Conservation (phyloP, 2,329 filamentous ascomycete genomes). For the Aspergillus tamarii region DNA sequence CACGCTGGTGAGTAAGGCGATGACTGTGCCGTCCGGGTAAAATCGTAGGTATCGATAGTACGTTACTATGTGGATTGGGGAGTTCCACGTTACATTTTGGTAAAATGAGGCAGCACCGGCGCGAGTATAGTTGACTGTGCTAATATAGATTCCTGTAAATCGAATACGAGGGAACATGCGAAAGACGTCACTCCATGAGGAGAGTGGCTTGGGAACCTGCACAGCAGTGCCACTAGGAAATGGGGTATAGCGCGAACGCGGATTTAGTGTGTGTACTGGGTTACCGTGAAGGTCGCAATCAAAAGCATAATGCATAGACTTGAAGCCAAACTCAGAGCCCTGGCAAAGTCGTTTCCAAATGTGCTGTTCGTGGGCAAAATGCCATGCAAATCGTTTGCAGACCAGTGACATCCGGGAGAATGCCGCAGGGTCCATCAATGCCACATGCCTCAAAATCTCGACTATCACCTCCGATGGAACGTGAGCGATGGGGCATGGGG, state of each 20-base stretch:
- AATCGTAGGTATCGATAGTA: constrained; percentile 98
- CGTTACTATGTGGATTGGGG: constrained; percentile 90
- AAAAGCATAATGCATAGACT: constrained; percentile 80
- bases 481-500: constrained; percentile 75
- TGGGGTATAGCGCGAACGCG: constrained; percentile 40
- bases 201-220: constrained; percentile 46
- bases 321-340: constrained; percentile 74
- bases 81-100: constrained; percentile 74
- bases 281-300: constrained; percentile 61
- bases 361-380: constrained; percentile 79
- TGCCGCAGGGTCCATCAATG: constrained; percentile 72
- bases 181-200: constrained; percentile 70
- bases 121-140: constrained; percentile 92
- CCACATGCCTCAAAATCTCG: constrained; percentile 76
- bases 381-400: constrained; percentile 83
- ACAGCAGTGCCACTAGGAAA: constrained; percentile 33
- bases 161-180: constrained; percentile 80
- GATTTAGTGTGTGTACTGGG: constrained; percentile 35
- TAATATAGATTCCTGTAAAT: constrained; percentile 96
- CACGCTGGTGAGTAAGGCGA: constrained; percentile 77
- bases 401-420: constrained; percentile 77
- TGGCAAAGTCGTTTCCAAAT: constrained; percentile 82
- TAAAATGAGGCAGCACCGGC: constrained; percentile 70
- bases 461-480: constrained; percentile 84
- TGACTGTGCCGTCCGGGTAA: constrained; percentile 82